Evolutionary conservation across 192 early-diverging fungal species (phyloP), one percentile per base, ranked within the genome.

Genomic region (Gryganskiella cystojenkinii): DNA sequence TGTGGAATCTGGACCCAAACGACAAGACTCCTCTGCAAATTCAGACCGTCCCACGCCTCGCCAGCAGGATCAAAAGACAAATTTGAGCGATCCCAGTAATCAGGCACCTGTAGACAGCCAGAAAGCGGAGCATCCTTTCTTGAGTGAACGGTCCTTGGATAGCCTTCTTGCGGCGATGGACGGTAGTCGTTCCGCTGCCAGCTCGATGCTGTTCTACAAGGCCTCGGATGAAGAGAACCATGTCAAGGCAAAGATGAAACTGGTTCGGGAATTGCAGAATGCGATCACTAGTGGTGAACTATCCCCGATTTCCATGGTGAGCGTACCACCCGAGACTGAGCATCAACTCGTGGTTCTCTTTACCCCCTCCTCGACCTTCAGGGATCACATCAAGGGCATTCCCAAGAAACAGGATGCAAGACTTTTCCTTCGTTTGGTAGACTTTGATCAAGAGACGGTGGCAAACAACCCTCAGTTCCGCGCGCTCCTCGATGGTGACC

Each of bases 381-480:
- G 85, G 30, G 84, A 87, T 19, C 83, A 82, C 37, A 80, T 95
- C 54, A 90, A 94, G 81, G 87, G 86, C 22, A 87, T 90, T 45
- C 88, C 93, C 6, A 87, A 89, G 67, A 96, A 95, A 59, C 87
- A 85, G 60, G 95, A 96, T 81, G 93, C 89, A 34, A 90, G 91
- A 20, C 83, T 99, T 19, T 96, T 94, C 67, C 81, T 99, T 24
- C 83, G 85, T 27, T 84, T 99, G 34, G 71, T 96, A 3, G 92
- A 96, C n/a, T 95, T 95, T 80, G 95, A 96, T 52, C 82, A 88
- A 20, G 86, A 92, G 47, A 91, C 98, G 61, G 67, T 78, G 0
- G 61, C 59, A 15, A 80, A 92, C 46, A 89, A 92, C 60, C 87
- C 92, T 7, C 91, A 95, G 80, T 95, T 97, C 68, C 87, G 93